Conservation (phyloP, 306 rosid genomes). For the Quercus cerris region DNA sequence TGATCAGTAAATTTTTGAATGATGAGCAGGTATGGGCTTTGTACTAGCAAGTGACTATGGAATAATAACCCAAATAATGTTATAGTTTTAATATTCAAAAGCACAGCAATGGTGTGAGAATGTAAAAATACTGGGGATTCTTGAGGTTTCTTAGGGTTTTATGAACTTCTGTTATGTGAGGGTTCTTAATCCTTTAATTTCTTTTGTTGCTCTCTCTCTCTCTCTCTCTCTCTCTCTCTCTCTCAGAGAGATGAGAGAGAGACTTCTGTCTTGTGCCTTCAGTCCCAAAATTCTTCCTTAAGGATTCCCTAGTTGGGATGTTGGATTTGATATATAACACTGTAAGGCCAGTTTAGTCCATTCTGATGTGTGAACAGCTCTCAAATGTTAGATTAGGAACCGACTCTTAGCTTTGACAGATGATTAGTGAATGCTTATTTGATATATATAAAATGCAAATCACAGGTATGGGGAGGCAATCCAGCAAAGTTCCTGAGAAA, state of each 20-base stretch:
- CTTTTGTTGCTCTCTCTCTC: neutral
- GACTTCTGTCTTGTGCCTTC: neutral
- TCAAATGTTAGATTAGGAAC: neutral
- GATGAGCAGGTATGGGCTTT: neutral
- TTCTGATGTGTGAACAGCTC: neutral
- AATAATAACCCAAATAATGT: neutral
- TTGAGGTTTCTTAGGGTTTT: neutral
- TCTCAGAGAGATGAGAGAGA: neutral
- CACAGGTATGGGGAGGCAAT: constrained; percentile 97
- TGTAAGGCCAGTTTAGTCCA: neutral
- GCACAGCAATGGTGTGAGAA: neutral
- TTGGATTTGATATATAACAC: neutral
- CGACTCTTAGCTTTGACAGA: neutral
- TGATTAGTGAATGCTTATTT: neutral
- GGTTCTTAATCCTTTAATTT: neutral
- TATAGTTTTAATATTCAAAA: neutral
- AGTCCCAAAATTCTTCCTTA: neutral
- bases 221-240: neutral
- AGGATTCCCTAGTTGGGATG: neutral
- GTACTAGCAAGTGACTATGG: neutral
- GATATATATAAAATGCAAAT: neutral
- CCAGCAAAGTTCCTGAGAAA: constrained; percentile 93
- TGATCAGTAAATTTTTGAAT: neutral
- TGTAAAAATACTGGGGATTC: neutral
- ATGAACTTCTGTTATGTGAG: neutral